These are phyloP conservation scores for Amanita exitialis DNA, from an alignment of 768 basidiomycete species.

Conservation along the genomic window DNA sequence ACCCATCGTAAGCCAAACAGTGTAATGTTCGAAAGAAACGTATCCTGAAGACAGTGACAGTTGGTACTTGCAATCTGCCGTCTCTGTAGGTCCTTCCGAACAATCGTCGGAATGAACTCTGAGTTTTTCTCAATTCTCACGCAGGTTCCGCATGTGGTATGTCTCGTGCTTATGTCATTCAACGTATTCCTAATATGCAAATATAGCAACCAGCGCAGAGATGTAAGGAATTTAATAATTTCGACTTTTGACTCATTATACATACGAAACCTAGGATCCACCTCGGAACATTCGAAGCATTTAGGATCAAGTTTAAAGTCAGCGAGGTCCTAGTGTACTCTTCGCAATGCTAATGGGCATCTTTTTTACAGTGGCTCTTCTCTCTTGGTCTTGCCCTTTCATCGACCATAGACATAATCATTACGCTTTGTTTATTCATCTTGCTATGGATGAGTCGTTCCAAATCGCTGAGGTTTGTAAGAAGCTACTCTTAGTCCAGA, in stretches of 20 bases:
- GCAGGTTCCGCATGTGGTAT: slow-evolving; percentile 4
- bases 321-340: background rate
- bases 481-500: background rate
- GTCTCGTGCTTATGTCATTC: background rate
- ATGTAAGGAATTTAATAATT: slow-evolving; percentile 10
- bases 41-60: slow-evolving; percentile 7
- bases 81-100: slow-evolving; percentile 11
- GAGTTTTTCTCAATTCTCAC: background rate
- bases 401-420: slow-evolving; percentile 25
- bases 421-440: slow-evolving; percentile 24
- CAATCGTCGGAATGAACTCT: background rate
- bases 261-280: slow-evolving; percentile 12
- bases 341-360: background rate
- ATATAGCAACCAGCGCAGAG: slow-evolving; percentile 14
- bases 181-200: background rate
- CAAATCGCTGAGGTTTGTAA: slow-evolving; percentile 18
- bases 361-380: slow-evolving; percentile 28
- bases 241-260: background rate
- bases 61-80: slow-evolving; percentile 15
- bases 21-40: background rate
- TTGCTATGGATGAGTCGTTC: slow-evolving; percentile 22
- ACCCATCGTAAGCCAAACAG: slow-evolving; percentile 15
- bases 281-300: slow-evolving; percentile 10
- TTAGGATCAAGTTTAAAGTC: slow-evolving; percentile 14
- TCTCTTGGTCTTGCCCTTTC: slow-evolving; percentile 34